Percentiles rank a stretch among this genome's conserved stretches.
These are phyloP conservation scores for Talaromyces adpressus DNA, from an alignment of 495 filamentous ascomycete genomes.

Conservation along the genomic window DNA sequence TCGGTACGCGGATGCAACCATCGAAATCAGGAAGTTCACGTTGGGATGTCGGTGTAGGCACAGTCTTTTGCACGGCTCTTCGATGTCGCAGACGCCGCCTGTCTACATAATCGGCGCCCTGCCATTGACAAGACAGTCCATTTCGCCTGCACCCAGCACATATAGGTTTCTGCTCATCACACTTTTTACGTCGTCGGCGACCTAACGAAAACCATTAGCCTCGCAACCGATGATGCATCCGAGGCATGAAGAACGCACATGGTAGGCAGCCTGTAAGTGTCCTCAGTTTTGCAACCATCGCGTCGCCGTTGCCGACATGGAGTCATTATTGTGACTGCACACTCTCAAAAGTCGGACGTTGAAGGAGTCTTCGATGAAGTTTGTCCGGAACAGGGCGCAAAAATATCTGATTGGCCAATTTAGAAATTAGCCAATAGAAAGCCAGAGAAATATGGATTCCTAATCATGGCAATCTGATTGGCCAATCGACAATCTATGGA, in stretches of 20 bases:
- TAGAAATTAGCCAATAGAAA: background rate
- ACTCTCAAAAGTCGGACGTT: background rate
- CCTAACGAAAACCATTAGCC: background rate
- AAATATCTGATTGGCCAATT: background rate
- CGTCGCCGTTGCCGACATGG: background rate
- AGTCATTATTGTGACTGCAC: background rate
- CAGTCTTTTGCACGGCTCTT: background rate
- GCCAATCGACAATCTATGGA: no score
- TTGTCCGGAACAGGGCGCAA: background rate
- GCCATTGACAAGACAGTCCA: slow-evolving; percentile 3
- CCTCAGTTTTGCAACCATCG: slow-evolving; percentile 5
- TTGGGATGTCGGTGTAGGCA: background rate
- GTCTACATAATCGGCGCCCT: background rate
- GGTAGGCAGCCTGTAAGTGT: slow-evolving; percentile 3
- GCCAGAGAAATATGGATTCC: background rate
- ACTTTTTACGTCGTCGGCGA: slow-evolving; percentile 5
- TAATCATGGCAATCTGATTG: no score
- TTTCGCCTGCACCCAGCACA: background rate
- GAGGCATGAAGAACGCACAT: background rate
- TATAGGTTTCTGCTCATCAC: background rate
- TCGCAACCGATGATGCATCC: background rate
- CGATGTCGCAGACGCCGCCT: slow-evolving; percentile 1
- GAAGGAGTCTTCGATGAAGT: background rate
- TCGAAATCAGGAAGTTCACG: background rate
- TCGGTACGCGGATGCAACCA: background rate